These are phyloP conservation scores for Boletus rubroflammeus DNA, from an alignment of 768 basidiomycete genomes.

Conservation along the genomic window DNA sequence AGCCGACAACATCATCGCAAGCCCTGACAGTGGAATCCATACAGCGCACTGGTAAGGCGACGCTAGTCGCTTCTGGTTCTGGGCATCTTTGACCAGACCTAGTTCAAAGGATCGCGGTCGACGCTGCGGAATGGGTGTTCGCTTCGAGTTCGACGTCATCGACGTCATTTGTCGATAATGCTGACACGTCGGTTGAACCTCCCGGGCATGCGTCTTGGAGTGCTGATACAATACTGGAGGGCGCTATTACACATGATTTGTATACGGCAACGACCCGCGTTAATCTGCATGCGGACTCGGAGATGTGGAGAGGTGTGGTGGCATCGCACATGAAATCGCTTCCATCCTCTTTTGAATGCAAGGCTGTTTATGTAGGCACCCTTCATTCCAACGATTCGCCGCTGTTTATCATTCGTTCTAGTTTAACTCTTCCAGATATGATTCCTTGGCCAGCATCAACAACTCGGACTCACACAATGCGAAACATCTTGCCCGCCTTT, in stretches of 20 bases:
- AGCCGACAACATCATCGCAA: too few species aligned
- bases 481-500: not conserved
- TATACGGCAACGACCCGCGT: conserved; percentile 8
- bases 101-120: conserved; percentile 8
- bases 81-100: not conserved
- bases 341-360: conserved; percentile 4
- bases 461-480: not conserved
- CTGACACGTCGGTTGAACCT: not conserved
- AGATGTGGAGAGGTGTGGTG: conserved; percentile 5
- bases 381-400: not conserved
- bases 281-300: not conserved
- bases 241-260: conserved; percentile 2
- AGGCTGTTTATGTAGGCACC: conserved; percentile 3
- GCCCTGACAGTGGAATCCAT: too few species aligned
- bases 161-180: not conserved
- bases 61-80: not conserved
- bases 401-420: not conserved
- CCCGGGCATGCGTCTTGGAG: not conserved
- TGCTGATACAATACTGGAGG: not conserved
- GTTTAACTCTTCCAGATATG: conserved; percentile 6
- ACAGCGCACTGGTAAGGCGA: too few species aligned
- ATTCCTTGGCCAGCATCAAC: not conserved
- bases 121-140: not conserved
- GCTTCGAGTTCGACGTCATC: not conserved
- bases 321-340: conserved; percentile 6